Evolutionary conservation across 148 eudicot species (phyloP).

Genomic region (Rhododendron ferrugineum): DNA sequence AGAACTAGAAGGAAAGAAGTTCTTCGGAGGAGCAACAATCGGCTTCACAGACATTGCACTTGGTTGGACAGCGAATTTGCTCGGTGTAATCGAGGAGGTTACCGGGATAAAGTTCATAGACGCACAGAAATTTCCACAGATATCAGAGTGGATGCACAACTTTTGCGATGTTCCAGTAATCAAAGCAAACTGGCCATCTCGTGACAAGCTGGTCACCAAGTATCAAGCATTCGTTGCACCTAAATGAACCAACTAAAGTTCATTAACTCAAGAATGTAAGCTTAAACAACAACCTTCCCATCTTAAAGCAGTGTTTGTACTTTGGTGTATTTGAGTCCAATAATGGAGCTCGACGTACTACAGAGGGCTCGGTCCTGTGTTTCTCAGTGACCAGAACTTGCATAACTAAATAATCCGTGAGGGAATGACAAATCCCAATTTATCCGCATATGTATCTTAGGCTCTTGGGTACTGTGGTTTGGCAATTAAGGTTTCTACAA

Average conservation of each 20-base stretch:
- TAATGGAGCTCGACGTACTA: neutral
- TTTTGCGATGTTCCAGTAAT: slow-evolving; percentile 20
- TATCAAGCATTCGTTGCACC: neutral
- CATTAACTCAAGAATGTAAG: neutral
- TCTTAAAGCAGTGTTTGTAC: neutral
- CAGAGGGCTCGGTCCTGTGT: neutral
- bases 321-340: neutral
- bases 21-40: slow-evolving; percentile 26
- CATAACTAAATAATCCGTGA: neutral
- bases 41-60: slow-evolving; percentile 28
- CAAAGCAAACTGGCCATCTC: slow-evolving; percentile 27
- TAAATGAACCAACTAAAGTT: too few relatives aligned
- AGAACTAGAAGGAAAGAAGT: slow-evolving; percentile 20
- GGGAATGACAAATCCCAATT: too few relatives aligned
- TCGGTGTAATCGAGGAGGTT: slow-evolving; percentile 20
- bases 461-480: too few relatives aligned
- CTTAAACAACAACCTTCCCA: neutral
- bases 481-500: too few relatives aligned
- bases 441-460: too few relatives aligned
- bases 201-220: slow-evolving; percentile 20
- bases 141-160: slow-evolving; percentile 23
- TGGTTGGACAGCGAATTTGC: slow-evolving; percentile 28
- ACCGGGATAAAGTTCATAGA: slow-evolving; percentile 15
- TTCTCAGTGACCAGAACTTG: neutral
- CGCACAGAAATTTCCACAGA: slow-evolving; percentile 16